These are phyloP conservation scores for Bidens hawaiensis DNA, from an alignment of 140 eudicot genomes.

Conservation along the genomic window DNA sequence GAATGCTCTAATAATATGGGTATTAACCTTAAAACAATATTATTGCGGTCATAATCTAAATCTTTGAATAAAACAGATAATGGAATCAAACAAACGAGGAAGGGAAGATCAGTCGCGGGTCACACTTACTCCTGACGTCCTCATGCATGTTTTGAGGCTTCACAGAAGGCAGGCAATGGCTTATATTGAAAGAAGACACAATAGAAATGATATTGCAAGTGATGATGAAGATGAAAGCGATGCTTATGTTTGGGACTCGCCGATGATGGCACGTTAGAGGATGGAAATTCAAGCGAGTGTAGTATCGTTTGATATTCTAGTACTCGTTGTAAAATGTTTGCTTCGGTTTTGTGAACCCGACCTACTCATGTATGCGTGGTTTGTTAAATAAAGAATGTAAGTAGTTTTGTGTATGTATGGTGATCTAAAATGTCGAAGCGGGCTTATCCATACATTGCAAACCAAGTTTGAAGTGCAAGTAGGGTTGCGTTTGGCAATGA, in stretches of 20 bases:
- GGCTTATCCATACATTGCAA: background rate
- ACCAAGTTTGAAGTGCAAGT: background rate
- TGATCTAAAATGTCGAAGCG: background rate
- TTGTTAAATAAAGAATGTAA: conserved; percentile 5
- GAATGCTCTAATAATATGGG: too few species aligned
- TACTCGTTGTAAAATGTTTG: conserved; percentile 10
- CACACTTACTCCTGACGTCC: conserved; percentile 79
- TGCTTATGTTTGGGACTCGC: conserved; percentile 47
- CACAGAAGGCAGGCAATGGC: conserved; percentile 81
- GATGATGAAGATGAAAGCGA: conserved; percentile 55
- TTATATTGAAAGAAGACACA: conserved; percentile 55
- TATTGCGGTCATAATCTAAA: background rate
- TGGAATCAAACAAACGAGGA: conserved; percentile 63
- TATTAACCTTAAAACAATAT: background rate
- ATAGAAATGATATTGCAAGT: conserved; percentile 46
- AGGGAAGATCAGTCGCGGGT: conserved; percentile 65
- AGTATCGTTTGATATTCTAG: conserved; percentile 26
- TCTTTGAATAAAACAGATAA: conserved; percentile 32
- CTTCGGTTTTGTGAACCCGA: background rate
- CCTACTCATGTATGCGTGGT: background rate
- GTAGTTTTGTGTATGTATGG: conserved; percentile 6
- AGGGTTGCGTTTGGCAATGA: background rate
- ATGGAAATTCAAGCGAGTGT: conserved; percentile 62
- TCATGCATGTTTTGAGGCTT: conserved; percentile 75
- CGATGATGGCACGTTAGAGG: conserved; percentile 49